Evolutionary conservation across 192 early-diverging fungal species (phyloP).

Genomic region (Backusella circina): DNA sequence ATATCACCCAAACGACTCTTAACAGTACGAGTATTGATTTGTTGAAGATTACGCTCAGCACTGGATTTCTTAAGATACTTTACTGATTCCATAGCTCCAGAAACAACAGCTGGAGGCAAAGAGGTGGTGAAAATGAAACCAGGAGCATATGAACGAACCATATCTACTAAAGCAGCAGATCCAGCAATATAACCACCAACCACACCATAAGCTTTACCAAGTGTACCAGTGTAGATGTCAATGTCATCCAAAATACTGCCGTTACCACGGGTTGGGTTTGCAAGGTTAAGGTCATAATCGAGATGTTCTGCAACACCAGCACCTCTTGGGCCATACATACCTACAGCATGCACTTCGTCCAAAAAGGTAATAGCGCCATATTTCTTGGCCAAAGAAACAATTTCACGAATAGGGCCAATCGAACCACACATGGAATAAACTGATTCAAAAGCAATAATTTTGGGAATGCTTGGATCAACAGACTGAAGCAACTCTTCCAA

Average conservation of each 20-base stretch:
- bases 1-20: slow-evolving; percentile 76
- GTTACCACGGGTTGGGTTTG: slow-evolving; percentile 39
- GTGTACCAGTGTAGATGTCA: slow-evolving; percentile 94
- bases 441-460: slow-evolving; percentile 94
- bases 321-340: slow-evolving; percentile 93
- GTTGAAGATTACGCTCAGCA: slow-evolving; percentile 87
- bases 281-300: slow-evolving; percentile 70
- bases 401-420: slow-evolving; percentile 88
- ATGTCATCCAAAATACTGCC: slow-evolving; percentile 77
- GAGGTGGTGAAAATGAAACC: slow-evolving; percentile 99
- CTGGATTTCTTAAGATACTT: slow-evolving; percentile 85
- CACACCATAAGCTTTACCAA: slow-evolving; percentile 96
- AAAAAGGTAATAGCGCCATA: slow-evolving; percentile 97
- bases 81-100: slow-evolving; percentile 90
- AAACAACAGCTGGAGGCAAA: slow-evolving; percentile 87
- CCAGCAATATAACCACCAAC: slow-evolving; percentile 97
- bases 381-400: slow-evolving; percentile 85
- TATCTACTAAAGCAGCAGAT: slow-evolving; percentile 84
- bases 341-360: slow-evolving; percentile 99
- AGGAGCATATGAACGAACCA: slow-evolving; percentile 96
- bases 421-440: slow-evolving; percentile 98
- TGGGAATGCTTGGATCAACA: slow-evolving; percentile 81
- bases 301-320: slow-evolving; percentile 95
- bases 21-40: slow-evolving; percentile 86
- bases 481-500: slow-evolving; percentile 81